phyloP scores from a whole-genome alignment of 805 yeast species.

The Candida mattraensis region DNA sequence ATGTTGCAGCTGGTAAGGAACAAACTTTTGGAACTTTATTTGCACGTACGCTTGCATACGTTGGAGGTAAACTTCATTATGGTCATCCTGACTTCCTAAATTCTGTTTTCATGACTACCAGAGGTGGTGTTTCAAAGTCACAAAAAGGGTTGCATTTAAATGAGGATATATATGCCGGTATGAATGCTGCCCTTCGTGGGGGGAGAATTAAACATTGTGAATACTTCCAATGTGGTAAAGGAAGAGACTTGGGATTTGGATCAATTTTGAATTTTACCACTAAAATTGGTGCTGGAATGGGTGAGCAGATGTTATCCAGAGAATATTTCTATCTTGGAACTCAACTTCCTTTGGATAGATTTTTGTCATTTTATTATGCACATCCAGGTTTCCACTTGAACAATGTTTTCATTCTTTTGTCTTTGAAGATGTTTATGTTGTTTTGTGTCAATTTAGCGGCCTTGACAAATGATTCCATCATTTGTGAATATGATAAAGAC shows the following conservation, averaged over 20 bases:
- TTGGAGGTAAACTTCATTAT: conserved; percentile 82
- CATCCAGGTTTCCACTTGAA: conserved; percentile 87
- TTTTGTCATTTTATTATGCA: conserved; percentile 77
- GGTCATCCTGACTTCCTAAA: conserved; percentile 87
- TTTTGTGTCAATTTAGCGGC: conserved; percentile 63
- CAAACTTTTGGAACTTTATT: conserved; percentile 85
- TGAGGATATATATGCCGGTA: conserved; percentile 86
- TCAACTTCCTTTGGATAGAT: conserved; percentile 73
- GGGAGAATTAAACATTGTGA: conserved; percentile 86
- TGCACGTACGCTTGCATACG: conserved; percentile 77
- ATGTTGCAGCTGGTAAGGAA: conserved; percentile 86
- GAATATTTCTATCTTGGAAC: conserved; percentile 80
- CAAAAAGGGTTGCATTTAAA: conserved; percentile 80
- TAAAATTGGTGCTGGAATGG: conserved; percentile 89
- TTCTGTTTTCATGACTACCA: conserved; percentile 72
- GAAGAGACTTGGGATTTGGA: conserved; percentile 82
- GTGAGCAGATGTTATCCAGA: conserved; percentile 80
- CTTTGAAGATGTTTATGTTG: conserved; percentile 61
- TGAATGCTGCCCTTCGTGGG: conserved; percentile 74
- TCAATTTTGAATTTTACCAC: conserved; percentile 80
- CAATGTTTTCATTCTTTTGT: conserved; percentile 69
- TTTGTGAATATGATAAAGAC: conserved; percentile 60
- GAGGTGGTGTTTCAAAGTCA: conserved; percentile 87
- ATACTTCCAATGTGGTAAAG: conserved; percentile 83
- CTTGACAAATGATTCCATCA: conserved; percentile 56